These are phyloP conservation scores for Tulasnella sp. DNA, from an alignment of 768 basidiomycete species.

Conservation along the genomic window DNA sequence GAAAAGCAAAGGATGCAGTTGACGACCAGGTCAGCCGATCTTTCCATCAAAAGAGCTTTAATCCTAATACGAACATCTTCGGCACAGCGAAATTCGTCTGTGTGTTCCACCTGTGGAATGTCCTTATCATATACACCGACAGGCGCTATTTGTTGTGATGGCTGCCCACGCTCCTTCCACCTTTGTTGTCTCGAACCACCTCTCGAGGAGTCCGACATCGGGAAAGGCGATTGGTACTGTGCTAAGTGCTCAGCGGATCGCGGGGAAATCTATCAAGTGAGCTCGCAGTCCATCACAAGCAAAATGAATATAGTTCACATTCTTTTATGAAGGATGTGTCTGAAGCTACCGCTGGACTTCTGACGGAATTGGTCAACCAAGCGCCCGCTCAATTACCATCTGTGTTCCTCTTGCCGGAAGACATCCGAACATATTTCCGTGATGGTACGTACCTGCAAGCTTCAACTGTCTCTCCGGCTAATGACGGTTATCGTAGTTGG, in stretches of 20 bases:
- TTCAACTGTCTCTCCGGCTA: background rate
- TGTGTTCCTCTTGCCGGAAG: constrained; percentile 83
- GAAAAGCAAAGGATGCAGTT: constrained; percentile 52
- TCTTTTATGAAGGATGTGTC: constrained; percentile 43
- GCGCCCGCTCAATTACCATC: constrained; percentile 65
- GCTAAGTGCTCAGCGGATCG: constrained; percentile 58
- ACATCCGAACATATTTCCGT: constrained; percentile 77
- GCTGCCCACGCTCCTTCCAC: constrained; percentile 94
- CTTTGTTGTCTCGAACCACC: constrained; percentile 96
- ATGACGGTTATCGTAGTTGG: constrained; percentile 52
- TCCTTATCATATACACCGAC: constrained; percentile 16
- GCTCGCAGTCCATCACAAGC: constrained; percentile 43
- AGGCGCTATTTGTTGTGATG: constrained; percentile 87
- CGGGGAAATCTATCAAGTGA: background rate
- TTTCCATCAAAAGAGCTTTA: background rate
- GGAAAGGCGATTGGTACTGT: constrained; percentile 75
- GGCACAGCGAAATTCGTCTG: constrained; percentile 22
- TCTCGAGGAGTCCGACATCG: constrained; percentile 80
- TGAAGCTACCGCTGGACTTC: constrained; percentile 30
- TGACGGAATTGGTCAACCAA: constrained; percentile 61
- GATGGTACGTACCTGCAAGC: constrained; percentile 56
- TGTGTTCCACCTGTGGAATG: constrained; percentile 28
- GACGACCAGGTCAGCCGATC: constrained; percentile 26
- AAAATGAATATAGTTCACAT: constrained; percentile 64
- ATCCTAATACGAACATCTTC: background rate